Conservation (phyloP, 352 stramenopile genomes). For the Peronospora farinosa region DNA sequence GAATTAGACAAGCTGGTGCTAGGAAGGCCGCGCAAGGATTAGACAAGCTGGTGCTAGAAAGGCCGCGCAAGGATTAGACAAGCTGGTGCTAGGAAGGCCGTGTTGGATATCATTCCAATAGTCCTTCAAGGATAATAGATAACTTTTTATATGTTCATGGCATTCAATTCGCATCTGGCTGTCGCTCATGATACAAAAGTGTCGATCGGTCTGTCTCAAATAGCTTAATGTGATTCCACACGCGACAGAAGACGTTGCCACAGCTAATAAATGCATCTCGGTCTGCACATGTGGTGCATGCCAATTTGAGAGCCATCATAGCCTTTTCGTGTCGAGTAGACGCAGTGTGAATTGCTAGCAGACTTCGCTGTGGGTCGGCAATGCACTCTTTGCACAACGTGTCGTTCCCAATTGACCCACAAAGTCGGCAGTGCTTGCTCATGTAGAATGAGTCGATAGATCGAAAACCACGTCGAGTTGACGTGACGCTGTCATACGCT, state of each 20-base stretch:
- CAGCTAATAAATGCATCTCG: constrained; percentile 43
- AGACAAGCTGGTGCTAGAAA: constrained; percentile 18
- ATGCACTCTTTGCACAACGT: constrained; percentile 49
- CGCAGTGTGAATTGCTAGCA: constrained; percentile 50
- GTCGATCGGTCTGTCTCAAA: constrained; percentile 33
- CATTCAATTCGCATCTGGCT: not conserved
- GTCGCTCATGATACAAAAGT: constrained; percentile 27
- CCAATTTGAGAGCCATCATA: constrained; percentile 28
- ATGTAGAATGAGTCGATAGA: constrained; percentile 82
- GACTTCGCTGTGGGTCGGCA: constrained; percentile 53
- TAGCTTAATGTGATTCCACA: constrained; percentile 62
- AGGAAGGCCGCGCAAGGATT: constrained; percentile 33
- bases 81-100: constrained; percentile 5
- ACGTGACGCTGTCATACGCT: constrained; percentile 13
- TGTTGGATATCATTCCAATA: constrained; percentile 14
- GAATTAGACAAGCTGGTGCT: constrained; percentile 30
- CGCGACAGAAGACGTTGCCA: constrained; percentile 46
- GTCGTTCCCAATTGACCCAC: constrained; percentile 50
- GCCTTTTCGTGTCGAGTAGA: constrained; percentile 38
- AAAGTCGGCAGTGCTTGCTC: constrained; percentile 77
- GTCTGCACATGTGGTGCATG: constrained; percentile 48
- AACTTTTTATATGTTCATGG: constrained; percentile 15
- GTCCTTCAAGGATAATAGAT: constrained; percentile 23
- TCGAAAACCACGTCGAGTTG: constrained; percentile 23
- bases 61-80: constrained; percentile 38